phyloP scores from a whole-genome alignment of 352 stramenopile species.

The Achlya hypogyna region DNA sequence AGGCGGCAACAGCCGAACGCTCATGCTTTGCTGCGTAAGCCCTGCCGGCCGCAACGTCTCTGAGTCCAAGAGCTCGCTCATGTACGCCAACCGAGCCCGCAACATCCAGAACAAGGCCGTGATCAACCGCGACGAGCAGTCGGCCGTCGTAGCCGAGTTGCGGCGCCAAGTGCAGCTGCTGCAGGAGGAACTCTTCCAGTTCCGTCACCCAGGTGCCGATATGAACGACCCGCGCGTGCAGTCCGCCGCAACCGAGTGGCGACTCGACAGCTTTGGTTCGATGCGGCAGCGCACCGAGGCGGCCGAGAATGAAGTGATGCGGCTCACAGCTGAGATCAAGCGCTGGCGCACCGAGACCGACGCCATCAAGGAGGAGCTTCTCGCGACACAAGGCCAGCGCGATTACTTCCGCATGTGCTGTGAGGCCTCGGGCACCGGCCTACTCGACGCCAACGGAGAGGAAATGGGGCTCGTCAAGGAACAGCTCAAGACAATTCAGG shows the following conservation, averaged over 20 bases:
- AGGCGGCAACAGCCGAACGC: conserved; percentile 82
- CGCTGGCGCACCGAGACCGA: conserved; percentile 68
- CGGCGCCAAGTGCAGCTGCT: conserved; percentile 70
- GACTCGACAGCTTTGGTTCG: conserved; percentile 71
- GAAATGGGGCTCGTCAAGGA: conserved; percentile 60
- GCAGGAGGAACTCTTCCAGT: conserved; percentile 69
- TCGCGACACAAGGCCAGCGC: conserved; percentile 72
- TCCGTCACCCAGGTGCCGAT: conserved; percentile 70
- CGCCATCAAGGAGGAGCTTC: conserved; percentile 77
- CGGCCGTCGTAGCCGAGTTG: conserved; percentile 58
- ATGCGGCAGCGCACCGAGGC: conserved; percentile 63
- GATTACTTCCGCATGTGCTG: conserved; percentile 67
- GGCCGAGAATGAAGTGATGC: conserved; percentile 67
- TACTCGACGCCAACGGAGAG: conserved; percentile 32
- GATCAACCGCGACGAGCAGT: conserved; percentile 76
- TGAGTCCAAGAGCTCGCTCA: conserved; percentile 88
- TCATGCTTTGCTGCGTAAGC: conserved; percentile 90
- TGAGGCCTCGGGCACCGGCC: conserved; percentile 33
- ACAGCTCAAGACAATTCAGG: conserved; percentile 66
- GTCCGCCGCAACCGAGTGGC: conserved; percentile 36
- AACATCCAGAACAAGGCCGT: conserved; percentile 88
- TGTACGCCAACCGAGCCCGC: conserved; percentile 85
- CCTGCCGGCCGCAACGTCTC: conserved; percentile 86
- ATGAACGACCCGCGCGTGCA: conserved; percentile 66
- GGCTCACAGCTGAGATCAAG: conserved; percentile 67